These are phyloP conservation scores for Daldinia concentrica DNA, from an alignment of 495 filamentous ascomycete species.

Conservation along the genomic window DNA sequence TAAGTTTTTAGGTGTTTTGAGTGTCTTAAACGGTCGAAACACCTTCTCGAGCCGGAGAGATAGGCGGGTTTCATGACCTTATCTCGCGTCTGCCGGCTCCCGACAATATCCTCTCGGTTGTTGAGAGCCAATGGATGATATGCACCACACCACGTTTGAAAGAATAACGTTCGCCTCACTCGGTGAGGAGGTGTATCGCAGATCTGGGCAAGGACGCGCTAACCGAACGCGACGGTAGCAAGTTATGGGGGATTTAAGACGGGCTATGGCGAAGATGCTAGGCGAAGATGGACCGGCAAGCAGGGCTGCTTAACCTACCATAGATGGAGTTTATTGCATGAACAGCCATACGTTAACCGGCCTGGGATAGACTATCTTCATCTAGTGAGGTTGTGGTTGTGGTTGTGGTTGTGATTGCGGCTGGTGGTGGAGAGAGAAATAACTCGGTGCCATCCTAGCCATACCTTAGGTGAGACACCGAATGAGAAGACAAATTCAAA, in stretches of 20 bases:
- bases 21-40: conserved; percentile 26
- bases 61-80: conserved; percentile 17
- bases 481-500: conserved; percentile 28
- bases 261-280: conserved; percentile 6
- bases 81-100: conserved; percentile 32
- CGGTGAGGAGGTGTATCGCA: conserved; percentile 20
- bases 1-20: conserved; percentile 1
- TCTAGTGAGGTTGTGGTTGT: conserved; percentile 19
- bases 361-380: conserved; percentile 16
- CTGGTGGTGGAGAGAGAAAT: conserved; percentile 34
- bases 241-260: conserved; percentile 2
- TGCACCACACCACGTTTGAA: conserved; percentile 21
- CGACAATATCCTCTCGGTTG: conserved; percentile 16
- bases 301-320: conserved; percentile 18
- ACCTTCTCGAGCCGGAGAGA: conserved; percentile 1
- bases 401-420: conserved; percentile 16
- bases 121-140: conserved; percentile 21
- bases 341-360: conserved; percentile 22
- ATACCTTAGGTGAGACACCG: conserved; percentile 27
- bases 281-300: conserved; percentile 16
- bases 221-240: background rate
- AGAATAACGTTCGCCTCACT: conserved; percentile 21
- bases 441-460: conserved; percentile 11
- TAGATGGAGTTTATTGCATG: conserved; percentile 33
- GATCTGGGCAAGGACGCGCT: conserved; percentile 15